Evolutionary conservation across 2,329 filamentous ascomycete genomes (phyloP).

Genomic region (Trichoderma sp.): DNA sequence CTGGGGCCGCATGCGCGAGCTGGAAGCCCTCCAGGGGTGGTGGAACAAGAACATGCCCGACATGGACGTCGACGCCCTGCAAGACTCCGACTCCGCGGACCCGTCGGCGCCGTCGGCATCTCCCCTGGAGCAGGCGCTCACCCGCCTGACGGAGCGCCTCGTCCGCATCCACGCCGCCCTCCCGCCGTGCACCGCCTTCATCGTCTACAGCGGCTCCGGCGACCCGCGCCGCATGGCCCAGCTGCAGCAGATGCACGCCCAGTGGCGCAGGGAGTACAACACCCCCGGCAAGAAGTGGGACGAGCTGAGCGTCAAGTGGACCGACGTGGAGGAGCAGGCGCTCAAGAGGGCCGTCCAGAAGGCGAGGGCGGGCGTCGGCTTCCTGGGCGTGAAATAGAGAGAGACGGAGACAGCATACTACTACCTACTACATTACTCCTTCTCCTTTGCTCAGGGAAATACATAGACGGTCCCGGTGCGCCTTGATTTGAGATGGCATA

Average conservation of each 20-base stretch:
- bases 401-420: too few species aligned
- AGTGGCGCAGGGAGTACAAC: constrained; percentile 67
- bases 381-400: constrained; percentile 63
- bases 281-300: constrained; percentile 67
- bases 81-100: constrained; percentile 27
- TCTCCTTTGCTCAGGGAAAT: too few species aligned
- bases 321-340: constrained; percentile 65
- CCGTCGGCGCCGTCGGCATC: constrained; percentile 31
- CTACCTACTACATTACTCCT: too few species aligned
- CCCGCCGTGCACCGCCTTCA: constrained; percentile 65
- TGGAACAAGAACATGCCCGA: constrained; percentile 60
- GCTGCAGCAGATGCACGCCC: constrained; percentile 61
- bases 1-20: constrained; percentile 66
- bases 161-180: constrained; percentile 58
- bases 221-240: constrained; percentile 68
- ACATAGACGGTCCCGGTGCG: too few species aligned
- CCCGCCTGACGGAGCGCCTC: constrained; percentile 53
- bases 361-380: constrained; percentile 65
- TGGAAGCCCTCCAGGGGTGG: constrained; percentile 68
- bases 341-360: constrained; percentile 58
- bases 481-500: too few species aligned
- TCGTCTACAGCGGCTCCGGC: constrained; percentile 67
- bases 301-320: constrained; percentile 67
- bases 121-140: constrained; percentile 51
- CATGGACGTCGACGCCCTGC: constrained; percentile 23